Base-by-base conservation (phyloP, 768 basidiomycete genomes). In the Lactarius sp. region DNA sequence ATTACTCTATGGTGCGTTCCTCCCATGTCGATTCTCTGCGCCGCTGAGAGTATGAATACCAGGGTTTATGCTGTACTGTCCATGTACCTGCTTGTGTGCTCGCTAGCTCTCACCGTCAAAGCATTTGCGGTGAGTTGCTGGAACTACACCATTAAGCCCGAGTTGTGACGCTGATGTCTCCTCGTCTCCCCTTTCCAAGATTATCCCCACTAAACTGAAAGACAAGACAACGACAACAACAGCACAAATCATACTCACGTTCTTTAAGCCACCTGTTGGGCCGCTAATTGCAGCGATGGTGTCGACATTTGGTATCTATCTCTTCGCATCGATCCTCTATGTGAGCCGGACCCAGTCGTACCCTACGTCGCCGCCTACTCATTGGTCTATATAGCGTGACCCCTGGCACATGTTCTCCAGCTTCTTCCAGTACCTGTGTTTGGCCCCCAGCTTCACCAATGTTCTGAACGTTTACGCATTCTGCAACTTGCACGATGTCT, bases 341-440 rank as follows among this genome's bases (percentile, higher is more conserved):
- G 90, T 92, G 66, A 77, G 90, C 79, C 34, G 1, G 14, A 51
- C 10, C 33, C 5, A 50, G 34, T 36, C 46, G 6, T 61, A 7
- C 51, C 34, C 42, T 22, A 20, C 2, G 44, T 20, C 61, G 41
- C 2, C 55, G 33, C 36, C 57, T 64, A 16, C 52, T 62, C 57
- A 71, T 31, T 39, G 58, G 50, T 4, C 50, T n/a, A 54, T 64
- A 36, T 65, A 94, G 90, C 86, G 92, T 66, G 95, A 98, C 75
- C 95, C 95, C 5, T 98, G 95, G 95, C 95, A 98, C 75, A 89
- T 98, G 86, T 87, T 95, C 75, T 91, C 92, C 31, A 94, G 92
- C 69, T 94, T 97, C 81, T 77, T 88, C 69, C 95, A 95, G 73
- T 96, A 95, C 72, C 77, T 96, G 55, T 87, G 86, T 70, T 75